A percentile compares a stretch with the other conserved stretches of the same genome.
These are phyloP conservation scores for Allium cepa DNA, from an alignment of 106 monocot species.

Conservation along the genomic window DNA sequence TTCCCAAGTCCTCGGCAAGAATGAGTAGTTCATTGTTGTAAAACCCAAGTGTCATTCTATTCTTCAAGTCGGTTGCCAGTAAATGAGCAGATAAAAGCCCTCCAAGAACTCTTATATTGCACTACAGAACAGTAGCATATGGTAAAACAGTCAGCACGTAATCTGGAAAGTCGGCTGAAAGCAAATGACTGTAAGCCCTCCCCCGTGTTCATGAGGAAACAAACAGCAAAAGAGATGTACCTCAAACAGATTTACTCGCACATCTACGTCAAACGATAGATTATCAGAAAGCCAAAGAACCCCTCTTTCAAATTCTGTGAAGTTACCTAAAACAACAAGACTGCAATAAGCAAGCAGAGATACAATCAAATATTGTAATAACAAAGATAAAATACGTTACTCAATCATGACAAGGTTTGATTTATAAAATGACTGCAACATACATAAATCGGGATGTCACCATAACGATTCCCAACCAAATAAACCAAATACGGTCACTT, in stretches of 20 bases:
- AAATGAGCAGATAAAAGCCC: slow-evolving; percentile 97
- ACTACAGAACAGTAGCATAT: slow-evolving; percentile 52
- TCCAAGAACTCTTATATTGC: slow-evolving; percentile 97
- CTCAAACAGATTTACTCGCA: slow-evolving; percentile 90
- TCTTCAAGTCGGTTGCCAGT: slow-evolving; percentile 73
- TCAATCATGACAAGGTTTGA: no score
- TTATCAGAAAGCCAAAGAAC: slow-evolving; percentile 87
- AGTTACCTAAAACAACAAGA: slow-evolving; percentile 85
- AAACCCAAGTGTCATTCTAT: slow-evolving; percentile 32
- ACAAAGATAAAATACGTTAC: not conserved
- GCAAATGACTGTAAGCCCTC: not conserved
- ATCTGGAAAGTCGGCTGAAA: not conserved
- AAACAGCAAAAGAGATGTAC: slow-evolving; percentile 18
- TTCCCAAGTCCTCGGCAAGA: slow-evolving; percentile 80
- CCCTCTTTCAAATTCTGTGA: slow-evolving; percentile 82
- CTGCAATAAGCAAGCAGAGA: slow-evolving; percentile 56
- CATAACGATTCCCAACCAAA: not conserved
- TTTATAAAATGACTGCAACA: not conserved
- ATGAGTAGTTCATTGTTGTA: slow-evolving; percentile 68
- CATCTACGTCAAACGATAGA: slow-evolving; percentile 86
- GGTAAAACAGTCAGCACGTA: slow-evolving; percentile 1
- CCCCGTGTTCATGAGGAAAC: not conserved
- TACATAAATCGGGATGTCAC: not conserved
- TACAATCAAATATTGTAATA: slow-evolving; percentile 15
- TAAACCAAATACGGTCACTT: no score